phyloP scores from a whole-genome alignment of 768 basidiomycete species.

The Phanerochaete carnosa region DNA sequence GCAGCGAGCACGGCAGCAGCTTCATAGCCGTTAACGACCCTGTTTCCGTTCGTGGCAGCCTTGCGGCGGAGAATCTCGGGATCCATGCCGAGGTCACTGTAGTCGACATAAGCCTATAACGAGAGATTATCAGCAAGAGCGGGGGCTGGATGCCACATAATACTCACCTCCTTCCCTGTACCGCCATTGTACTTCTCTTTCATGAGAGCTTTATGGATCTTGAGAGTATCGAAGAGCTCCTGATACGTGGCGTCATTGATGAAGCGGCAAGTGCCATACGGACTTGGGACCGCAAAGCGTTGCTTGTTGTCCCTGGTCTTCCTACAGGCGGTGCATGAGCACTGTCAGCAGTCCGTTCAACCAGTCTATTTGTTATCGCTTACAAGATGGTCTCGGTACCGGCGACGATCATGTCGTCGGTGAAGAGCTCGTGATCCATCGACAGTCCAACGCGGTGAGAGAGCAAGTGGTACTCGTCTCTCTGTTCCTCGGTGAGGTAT shows the following conservation, averaged over 20 bases:
- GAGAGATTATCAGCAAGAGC: background rate
- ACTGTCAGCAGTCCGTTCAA: background rate
- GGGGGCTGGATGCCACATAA: background rate
- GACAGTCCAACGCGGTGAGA: slow-evolving; percentile 15
- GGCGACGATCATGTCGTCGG: slow-evolving; percentile 11
- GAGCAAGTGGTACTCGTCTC: slow-evolving; percentile 15
- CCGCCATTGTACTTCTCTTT: slow-evolving; percentile 14
- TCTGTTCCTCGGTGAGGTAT: slow-evolving; percentile 7
- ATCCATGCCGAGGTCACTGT: slow-evolving; percentile 17
- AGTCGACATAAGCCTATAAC: slow-evolving; percentile 13
- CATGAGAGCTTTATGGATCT: slow-evolving; percentile 15
- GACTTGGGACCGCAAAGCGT: slow-evolving; percentile 12
- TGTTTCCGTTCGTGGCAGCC: slow-evolving; percentile 2
- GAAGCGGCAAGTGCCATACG: slow-evolving; percentile 14
- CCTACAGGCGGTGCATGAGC: background rate
- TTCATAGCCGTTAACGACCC: background rate
- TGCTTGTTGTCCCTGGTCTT: slow-evolving; percentile 19
- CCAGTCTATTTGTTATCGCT: background rate
- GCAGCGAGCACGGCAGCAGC: background rate
- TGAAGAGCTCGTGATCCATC: slow-evolving; percentile 18
- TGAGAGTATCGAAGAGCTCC: slow-evolving; percentile 11
- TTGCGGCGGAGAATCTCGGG: slow-evolving; percentile 13
- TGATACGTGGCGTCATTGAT: slow-evolving; percentile 15
- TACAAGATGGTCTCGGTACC: slow-evolving; percentile 15
- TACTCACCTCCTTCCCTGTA: slow-evolving; percentile 12